phyloP scores from a whole-genome alignment of 2,329 filamentous ascomycete genomes.

The Aspergillus sp. region DNA sequence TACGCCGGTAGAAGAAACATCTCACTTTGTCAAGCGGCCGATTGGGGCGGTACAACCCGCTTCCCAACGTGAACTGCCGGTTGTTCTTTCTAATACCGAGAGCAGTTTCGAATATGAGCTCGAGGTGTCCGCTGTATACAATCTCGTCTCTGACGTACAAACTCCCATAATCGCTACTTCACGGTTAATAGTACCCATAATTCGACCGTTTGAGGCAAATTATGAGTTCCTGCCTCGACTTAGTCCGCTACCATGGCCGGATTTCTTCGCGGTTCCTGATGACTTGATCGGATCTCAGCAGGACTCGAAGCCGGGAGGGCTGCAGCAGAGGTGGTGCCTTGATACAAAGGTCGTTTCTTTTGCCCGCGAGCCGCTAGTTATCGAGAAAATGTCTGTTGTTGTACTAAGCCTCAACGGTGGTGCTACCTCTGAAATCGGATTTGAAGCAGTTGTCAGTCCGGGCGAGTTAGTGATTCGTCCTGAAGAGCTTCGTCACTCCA shows the following conservation, averaged over 20 bases:
- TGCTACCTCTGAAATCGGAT: conserved; percentile 55
- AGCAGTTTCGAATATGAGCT: conserved; percentile 63
- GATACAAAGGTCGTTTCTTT: conserved; percentile 73
- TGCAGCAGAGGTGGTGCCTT: conserved; percentile 80
- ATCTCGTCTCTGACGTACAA: conserved; percentile 73
- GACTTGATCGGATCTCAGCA: conserved; percentile 30
- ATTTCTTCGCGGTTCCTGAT: conserved; percentile 69
- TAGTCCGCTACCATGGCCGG: conserved; percentile 79
- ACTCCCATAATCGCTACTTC: conserved; percentile 77
- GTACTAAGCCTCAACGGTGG: conserved; percentile 62
- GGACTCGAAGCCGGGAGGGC: conserved; percentile 53
- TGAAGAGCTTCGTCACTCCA: conserved; percentile 68
- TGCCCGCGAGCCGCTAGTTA: conserved; percentile 61
- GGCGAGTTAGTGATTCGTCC: conserved; percentile 53
- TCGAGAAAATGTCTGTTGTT: conserved; percentile 66
- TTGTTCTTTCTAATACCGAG: conserved; percentile 55
- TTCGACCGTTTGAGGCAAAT: conserved; percentile 85
- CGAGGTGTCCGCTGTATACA: conserved; percentile 73
- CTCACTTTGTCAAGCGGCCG: conserved; percentile 33
- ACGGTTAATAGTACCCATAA: conserved; percentile 68
- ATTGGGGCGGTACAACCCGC: conserved; percentile 38
- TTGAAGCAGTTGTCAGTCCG: conserved; percentile 32
- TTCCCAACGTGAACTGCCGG: conserved; percentile 30
- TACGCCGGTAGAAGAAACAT: conserved; percentile 28
- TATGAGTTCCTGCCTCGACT: conserved; percentile 83